These are phyloP conservation scores for Oryza brachyantha DNA, from an alignment of 176 grass and related monocot genomes.

Conservation along the genomic window DNA sequence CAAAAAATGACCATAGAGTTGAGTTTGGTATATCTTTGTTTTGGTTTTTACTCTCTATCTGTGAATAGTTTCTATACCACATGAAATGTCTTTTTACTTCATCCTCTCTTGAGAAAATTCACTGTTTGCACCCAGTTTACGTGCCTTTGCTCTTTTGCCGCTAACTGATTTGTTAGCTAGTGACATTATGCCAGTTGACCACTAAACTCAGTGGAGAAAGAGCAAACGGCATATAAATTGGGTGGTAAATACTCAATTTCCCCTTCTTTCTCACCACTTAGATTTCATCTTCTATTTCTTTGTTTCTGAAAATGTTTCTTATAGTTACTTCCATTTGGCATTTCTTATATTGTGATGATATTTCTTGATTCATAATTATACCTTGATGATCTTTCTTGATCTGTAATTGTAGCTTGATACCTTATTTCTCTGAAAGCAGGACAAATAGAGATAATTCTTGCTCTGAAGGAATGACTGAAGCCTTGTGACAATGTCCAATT, in stretches of 20 bases:
- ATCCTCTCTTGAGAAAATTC: background rate
- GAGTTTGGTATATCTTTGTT: background rate
- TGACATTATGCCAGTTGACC: background rate
- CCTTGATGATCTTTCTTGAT: background rate
- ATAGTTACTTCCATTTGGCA: background rate
- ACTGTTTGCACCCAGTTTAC: background rate
- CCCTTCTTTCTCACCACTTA: background rate
- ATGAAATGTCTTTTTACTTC: background rate
- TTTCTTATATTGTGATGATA: slow-evolving; percentile 1
- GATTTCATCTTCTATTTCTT: background rate
- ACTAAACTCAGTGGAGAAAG: background rate
- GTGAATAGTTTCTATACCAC: background rate
- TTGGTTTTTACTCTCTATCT: background rate
- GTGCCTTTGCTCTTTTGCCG: too few species aligned
- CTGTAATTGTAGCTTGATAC: slow-evolving; percentile 13
- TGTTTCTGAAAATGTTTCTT: background rate
- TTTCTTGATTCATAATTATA: slow-evolving; percentile 25
- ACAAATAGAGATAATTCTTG: slow-evolving; percentile 66
- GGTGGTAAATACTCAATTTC: background rate
- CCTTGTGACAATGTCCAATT: slow-evolving; percentile 78
- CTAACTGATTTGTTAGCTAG: background rate
- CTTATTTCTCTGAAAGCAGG: slow-evolving; percentile 43
- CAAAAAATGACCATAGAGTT: background rate
- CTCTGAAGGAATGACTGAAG: slow-evolving; percentile 77
- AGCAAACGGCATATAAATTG: background rate